phyloP scores from a whole-genome alignment of 1,284 basidiomycete genomes.

The Fomitopsis palustris region DNA sequence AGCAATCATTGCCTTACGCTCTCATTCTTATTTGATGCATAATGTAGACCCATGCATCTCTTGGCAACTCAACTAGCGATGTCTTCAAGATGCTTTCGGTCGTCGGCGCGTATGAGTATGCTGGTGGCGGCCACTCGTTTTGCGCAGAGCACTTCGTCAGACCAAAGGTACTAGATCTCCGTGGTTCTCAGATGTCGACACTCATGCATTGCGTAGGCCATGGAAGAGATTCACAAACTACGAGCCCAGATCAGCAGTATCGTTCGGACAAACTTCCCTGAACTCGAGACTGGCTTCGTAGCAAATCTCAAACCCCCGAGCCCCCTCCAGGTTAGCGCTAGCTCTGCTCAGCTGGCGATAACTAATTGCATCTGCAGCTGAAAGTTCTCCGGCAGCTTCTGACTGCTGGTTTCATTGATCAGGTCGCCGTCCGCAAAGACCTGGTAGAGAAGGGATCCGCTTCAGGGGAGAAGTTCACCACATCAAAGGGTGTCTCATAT shows the following conservation, averaged over 20 bases:
- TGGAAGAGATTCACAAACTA: slow-evolving; percentile 99
- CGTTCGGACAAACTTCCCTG: slow-evolving; percentile 68
- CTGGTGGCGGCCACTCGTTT: slow-evolving; percentile 76
- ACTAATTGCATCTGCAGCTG: slow-evolving; percentile 44
- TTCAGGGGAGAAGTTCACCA: slow-evolving; percentile 70
- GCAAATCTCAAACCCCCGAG: slow-evolving; percentile 69
- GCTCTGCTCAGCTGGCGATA: neutral
- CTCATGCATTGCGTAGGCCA: slow-evolving; percentile 55
- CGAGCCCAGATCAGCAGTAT: slow-evolving; percentile 86
- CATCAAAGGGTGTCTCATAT: slow-evolving; percentile 82
- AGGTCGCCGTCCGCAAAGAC: slow-evolving; percentile 92
- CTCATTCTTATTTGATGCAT: neutral
- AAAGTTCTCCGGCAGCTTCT: slow-evolving; percentile 91
- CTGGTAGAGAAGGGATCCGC: slow-evolving; percentile 55
- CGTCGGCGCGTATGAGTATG: slow-evolving; percentile 95
- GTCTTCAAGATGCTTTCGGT: slow-evolving; percentile 87
- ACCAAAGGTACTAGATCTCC: slow-evolving; percentile 60
- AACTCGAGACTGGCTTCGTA: slow-evolving; percentile 53
- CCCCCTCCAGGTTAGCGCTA: slow-evolving; percentile 59
- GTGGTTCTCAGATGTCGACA: neutral
- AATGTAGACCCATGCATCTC: slow-evolving; percentile 66
- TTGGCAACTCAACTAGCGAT: slow-evolving; percentile 88
- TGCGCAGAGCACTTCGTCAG: slow-evolving; percentile 92
- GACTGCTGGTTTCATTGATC: slow-evolving; percentile 91
- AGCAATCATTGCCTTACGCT: neutral